These are phyloP conservation scores for Crinitomyces ghanaensis DNA, from an alignment of 805 yeast species.

Conservation along the genomic window DNA sequence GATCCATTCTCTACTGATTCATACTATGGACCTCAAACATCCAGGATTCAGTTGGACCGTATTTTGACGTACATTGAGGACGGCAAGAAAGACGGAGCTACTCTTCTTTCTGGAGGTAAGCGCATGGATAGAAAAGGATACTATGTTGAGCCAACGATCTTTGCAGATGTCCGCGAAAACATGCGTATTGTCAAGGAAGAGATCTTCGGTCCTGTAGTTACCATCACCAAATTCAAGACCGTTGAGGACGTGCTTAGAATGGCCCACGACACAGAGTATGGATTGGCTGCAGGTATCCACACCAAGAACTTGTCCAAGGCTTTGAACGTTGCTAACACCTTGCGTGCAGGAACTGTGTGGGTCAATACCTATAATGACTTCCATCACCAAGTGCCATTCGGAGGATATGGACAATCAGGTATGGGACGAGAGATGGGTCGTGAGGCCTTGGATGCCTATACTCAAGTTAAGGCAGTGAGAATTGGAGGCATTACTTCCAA, in stretches of 20 bases:
- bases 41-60: conserved; percentile 62
- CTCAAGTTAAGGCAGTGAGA: conserved; percentile 67
- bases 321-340: conserved; percentile 45
- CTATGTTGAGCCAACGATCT: conserved; percentile 67
- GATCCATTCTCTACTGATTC: conserved; percentile 65
- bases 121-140: conserved; percentile 39
- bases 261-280: conserved; percentile 72
- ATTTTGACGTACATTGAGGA: conserved; percentile 61
- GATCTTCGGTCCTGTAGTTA: conserved; percentile 82
- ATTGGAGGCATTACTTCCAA: conserved; percentile 29
- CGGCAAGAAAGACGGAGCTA: conserved; percentile 80
- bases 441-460: conserved; percentile 58
- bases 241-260: conserved; percentile 55
- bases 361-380: conserved; percentile 64
- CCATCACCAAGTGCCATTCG: conserved; percentile 62
- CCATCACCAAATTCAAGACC: conserved; percentile 51
- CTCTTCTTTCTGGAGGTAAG: conserved; percentile 69
- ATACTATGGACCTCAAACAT: conserved; percentile 87
- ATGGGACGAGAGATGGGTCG: conserved; percentile 74
- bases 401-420: conserved; percentile 73
- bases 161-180: conserved; percentile 54
- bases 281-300: conserved; percentile 76
- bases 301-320: conserved; percentile 56
- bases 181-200: conserved; percentile 69
- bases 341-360: conserved; percentile 62